A percentile compares a stretch with the other conserved stretches of the same genome.
Conservation (phyloP, 148 eudicot genomes). For the Fagopyrum esculentum region DNA sequence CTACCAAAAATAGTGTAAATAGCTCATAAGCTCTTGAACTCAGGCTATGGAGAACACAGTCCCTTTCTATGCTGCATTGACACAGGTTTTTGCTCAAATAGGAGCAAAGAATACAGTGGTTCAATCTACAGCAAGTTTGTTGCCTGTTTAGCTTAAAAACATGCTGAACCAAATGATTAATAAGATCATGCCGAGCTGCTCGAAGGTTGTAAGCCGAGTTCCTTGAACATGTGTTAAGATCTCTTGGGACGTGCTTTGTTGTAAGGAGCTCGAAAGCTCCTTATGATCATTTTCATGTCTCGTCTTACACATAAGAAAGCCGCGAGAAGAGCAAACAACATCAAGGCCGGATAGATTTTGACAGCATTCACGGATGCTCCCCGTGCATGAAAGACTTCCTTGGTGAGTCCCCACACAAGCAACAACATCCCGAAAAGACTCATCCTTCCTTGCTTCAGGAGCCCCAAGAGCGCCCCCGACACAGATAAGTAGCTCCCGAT, state of each 20-base stretch:
- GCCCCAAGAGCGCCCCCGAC: constrained; percentile 54
- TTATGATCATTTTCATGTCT: constrained; percentile 37
- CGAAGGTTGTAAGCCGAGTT: background rate
- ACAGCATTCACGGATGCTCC: constrained; percentile 12
- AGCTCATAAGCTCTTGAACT: too few species aligned
- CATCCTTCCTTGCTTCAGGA: constrained; percentile 29
- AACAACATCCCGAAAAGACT: constrained; percentile 48
- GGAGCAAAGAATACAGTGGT: too few species aligned
- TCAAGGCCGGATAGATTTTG: constrained; percentile 28
- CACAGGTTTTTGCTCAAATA: too few species aligned
- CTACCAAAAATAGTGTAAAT: too few species aligned
- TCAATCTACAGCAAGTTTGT: too few species aligned
- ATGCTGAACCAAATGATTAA: too few species aligned
- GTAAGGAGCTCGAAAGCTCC: constrained; percentile 16
- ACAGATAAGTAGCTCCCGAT: constrained; percentile 61
- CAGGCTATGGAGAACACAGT: too few species aligned
- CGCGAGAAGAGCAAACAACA: constrained; percentile 30
- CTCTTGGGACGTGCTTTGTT: background rate
- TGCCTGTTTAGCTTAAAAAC: too few species aligned
- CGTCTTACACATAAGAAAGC: constrained; percentile 33
- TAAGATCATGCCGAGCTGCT: too few species aligned
- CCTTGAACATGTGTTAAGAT: background rate
- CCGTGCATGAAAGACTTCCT: constrained; percentile 24
- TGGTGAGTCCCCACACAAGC: constrained; percentile 47
- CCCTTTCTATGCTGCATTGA: too few species aligned